These are phyloP conservation scores for Lipomyces sp. DNA, from an alignment of 805 yeast species.

Conservation along the genomic window DNA sequence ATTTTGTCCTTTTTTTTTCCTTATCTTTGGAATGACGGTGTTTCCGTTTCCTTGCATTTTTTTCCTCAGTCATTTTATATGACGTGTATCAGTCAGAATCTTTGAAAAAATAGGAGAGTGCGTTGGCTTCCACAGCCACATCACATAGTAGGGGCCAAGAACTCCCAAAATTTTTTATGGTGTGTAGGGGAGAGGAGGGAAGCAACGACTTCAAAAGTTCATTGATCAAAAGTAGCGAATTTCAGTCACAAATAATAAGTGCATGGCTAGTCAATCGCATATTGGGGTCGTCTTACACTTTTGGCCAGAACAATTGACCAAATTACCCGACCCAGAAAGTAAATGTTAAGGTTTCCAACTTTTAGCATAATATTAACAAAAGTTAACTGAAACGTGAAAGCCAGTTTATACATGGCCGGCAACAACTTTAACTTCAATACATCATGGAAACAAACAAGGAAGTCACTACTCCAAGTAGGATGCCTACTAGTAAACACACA, in stretches of 20 bases:
- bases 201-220: too few relatives aligned
- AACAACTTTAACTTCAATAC: background rate
- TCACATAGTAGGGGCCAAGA: too few relatives aligned
- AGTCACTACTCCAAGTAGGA: background rate
- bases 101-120: too few relatives aligned
- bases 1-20: slow-evolving; percentile 17
- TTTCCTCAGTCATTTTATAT: slow-evolving; percentile 11
- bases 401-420: slow-evolving; percentile 3
- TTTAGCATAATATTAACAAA: slow-evolving; percentile 7
- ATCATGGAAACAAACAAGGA: background rate
- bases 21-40: slow-evolving; percentile 15
- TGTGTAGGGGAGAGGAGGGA: too few relatives aligned
- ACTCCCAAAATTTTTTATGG: too few relatives aligned
- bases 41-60: slow-evolving; percentile 19
- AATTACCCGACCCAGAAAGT: too few relatives aligned
- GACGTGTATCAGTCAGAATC: background rate
- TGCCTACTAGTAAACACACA: background rate
- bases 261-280: too few relatives aligned
- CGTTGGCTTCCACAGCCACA: too few relatives aligned
- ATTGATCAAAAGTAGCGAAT: too few relatives aligned
- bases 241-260: too few relatives aligned
- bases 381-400: background rate
- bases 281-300: too few relatives aligned
- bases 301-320: too few relatives aligned
- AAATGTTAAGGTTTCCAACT: background rate